A percentile compares a stretch with the other conserved stretches of the same genome.
Conservation (phyloP, 371 early-diverging fungal genomes). For the Encephalitozoon cuniculi region DNA sequence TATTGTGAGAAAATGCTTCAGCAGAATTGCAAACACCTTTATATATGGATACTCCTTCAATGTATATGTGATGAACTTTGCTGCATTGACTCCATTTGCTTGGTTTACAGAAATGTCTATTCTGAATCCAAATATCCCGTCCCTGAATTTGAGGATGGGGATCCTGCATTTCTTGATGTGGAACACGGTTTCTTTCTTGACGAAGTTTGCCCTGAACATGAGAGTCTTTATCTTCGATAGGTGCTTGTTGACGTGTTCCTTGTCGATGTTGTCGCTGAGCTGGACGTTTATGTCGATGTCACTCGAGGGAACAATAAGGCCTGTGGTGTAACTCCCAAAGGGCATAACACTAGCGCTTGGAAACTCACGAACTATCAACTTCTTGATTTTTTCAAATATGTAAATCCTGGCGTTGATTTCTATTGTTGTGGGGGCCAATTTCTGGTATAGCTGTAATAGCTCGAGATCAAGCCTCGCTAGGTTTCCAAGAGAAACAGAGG, state of each 20-base stretch:
- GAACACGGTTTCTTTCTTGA: slow-evolving; percentile 7
- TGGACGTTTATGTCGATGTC: slow-evolving; percentile 48
- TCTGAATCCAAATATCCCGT: slow-evolving; percentile 65
- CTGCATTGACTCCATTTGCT: slow-evolving; percentile 64
- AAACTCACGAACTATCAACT: slow-evolving; percentile 12
- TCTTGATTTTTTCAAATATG: slow-evolving; percentile 21
- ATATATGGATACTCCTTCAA: slow-evolving; percentile 63
- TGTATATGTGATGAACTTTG: slow-evolving; percentile 64
- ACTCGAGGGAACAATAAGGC: slow-evolving; percentile 25
- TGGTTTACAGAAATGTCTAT: slow-evolving; percentile 75
- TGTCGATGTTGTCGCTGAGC: neutral
- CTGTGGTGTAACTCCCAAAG: slow-evolving; percentile 44
- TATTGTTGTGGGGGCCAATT: slow-evolving; percentile 9
- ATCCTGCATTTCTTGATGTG: slow-evolving; percentile 62
- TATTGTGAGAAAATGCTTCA: slow-evolving; percentile 72
- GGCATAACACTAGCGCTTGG: slow-evolving; percentile 4
- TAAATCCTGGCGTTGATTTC: neutral
- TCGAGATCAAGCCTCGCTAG: slow-evolving; percentile 20
- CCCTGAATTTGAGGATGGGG: slow-evolving; percentile 78
- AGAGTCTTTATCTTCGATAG: slow-evolving; percentile 25
- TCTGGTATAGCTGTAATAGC: slow-evolving; percentile 15
- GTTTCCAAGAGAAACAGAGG: neutral
- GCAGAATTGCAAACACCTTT: slow-evolving; percentile 65
- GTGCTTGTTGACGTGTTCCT: slow-evolving; percentile 11
- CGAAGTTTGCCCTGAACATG: neutral